Base-by-base conservation (phyloP, 169 alveolate genomes). In the Plasmodium cynomolgi region DNA sequence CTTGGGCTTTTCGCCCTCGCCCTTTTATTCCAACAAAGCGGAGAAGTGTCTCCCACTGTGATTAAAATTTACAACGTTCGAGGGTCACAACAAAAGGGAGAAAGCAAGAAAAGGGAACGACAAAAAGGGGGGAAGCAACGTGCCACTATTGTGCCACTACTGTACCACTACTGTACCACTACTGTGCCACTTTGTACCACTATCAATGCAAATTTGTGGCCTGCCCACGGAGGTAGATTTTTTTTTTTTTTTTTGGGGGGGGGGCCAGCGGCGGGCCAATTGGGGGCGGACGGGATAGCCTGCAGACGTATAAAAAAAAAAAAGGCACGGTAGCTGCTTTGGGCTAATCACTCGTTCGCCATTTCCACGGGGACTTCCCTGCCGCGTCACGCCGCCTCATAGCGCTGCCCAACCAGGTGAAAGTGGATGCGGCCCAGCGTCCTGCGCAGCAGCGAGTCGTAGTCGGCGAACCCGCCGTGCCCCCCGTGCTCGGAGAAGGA, bases 401-500 rank as follows among this genome's bases (percentile, higher is more conserved):
- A 4, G 31, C 23, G 41, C 20, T 54, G 9, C 29, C 39, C 34
- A 34, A 54, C 79, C 20, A 85, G 8, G 44, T 31, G 80, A 50
- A 86, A 74, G 68, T 74, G 81, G 34, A 86, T 86, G 26, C 81
- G 79, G 39, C 44, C 93, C 34, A 86, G 58, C 50, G 71, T 33
- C 26, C 44, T 33, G 29, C 68, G 79, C 26, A 79, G 29, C 31
- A 31, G 29, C 6, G 86, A 54, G 26, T 39, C 29, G 26, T 75
- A 75, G 71, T 50, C 79, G 26, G 26, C 47, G 81, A 54, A 37
- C 26, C 93, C 93, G 41, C 82, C 71, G 11, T 86, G 93, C 29
- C 93, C 93, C 13, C 93, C 93, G 3, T n/a, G 80, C 9, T 86
- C 44, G 0, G 86, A 86, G 41, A 50, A 75, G 31, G 93, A 86